These are phyloP conservation scores for Leccinum olivaceoglutinosum DNA, from an alignment of 1,284 basidiomycete genomes.

Conservation along the genomic window DNA sequence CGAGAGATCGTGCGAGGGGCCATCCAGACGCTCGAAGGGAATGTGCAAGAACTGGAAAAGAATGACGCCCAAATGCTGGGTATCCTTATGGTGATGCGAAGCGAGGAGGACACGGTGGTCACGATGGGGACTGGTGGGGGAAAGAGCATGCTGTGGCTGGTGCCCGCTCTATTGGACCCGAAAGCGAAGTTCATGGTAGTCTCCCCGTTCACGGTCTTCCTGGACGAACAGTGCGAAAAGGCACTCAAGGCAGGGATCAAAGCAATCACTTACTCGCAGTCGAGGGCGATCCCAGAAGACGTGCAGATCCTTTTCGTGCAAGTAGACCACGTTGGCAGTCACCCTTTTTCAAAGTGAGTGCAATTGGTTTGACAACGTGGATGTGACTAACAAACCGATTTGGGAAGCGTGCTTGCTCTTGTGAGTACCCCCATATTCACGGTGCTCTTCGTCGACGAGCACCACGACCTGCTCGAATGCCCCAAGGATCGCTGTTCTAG, in stretches of 20 bases:
- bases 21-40: not conserved
- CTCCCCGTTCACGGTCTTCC: not conserved
- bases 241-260: no score
- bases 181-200: not conserved
- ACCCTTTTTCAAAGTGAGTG: not conserved
- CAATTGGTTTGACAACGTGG: not conserved
- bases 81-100: not conserved
- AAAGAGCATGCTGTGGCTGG: not conserved
- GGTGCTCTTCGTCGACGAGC: not conserved
- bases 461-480: not conserved
- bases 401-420: not conserved
- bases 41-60: not conserved
- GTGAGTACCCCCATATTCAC: not conserved
- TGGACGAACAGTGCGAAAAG: not conserved
- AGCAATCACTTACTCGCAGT: not conserved
- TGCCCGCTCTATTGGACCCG: not conserved
- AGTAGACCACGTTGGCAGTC: no score
- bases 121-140: not conserved
- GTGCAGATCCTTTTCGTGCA: not conserved
- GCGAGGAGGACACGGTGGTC: not conserved
- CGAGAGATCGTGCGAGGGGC: not conserved
- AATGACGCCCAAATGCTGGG: not conserved
- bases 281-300: not conserved
- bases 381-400: not conserved
- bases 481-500: not conserved